Evolutionary conservation across 2,329 filamentous ascomycete genomes (phyloP).

Genomic region (Alternaria burnsii): DNA sequence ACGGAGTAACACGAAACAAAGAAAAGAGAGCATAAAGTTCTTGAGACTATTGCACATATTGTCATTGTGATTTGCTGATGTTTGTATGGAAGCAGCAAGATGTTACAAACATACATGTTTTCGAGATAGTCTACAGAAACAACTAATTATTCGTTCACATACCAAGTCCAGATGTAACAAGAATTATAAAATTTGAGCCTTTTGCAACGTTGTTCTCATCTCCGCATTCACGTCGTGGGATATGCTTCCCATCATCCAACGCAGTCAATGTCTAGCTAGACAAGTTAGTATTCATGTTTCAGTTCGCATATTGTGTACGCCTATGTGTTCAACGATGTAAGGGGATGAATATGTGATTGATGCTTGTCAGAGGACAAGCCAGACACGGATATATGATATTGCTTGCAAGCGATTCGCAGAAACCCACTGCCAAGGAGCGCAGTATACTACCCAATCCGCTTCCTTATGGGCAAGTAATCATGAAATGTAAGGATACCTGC

Average conservation of each 20-base stretch:
- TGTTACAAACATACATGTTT: neutral
- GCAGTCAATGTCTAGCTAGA: neutral
- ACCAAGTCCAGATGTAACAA: neutral
- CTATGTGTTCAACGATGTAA: neutral
- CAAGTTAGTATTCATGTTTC: neutral
- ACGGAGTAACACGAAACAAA: neutral
- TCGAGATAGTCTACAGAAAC: neutral
- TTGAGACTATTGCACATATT: neutral
- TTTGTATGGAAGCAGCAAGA: neutral
- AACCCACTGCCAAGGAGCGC: conserved; percentile 25
- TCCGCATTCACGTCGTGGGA: neutral
- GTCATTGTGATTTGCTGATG: neutral
- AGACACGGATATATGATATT: conserved; percentile 15
- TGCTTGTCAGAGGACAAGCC: conserved; percentile 12
- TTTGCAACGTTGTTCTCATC: neutral
- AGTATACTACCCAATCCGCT: conserved; percentile 26
- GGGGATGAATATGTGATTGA: conserved; percentile 10
- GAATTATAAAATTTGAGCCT: neutral
- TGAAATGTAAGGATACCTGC: conserved; percentile 37
- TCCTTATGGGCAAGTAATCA: conserved; percentile 31
- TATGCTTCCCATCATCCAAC: neutral
- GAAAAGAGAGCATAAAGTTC: neutral
- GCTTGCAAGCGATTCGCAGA: conserved; percentile 17
- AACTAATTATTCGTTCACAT: neutral
- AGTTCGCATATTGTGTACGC: neutral